These are phyloP conservation scores for Saturnispora sekii DNA, from an alignment of 805 yeast species.

Conservation along the genomic window DNA sequence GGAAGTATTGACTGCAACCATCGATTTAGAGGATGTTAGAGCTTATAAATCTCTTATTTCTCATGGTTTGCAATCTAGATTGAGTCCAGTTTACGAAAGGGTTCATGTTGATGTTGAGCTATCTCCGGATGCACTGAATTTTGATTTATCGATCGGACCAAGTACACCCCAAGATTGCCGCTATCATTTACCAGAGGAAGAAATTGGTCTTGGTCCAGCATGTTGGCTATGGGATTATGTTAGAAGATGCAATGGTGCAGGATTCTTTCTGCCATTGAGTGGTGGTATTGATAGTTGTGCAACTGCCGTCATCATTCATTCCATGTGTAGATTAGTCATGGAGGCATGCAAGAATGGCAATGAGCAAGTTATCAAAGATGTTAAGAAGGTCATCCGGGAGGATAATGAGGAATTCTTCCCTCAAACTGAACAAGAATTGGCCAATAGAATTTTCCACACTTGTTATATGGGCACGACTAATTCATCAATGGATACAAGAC, in stretches of 20 bases:
- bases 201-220: constrained; percentile 96
- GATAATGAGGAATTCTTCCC: constrained; percentile 41
- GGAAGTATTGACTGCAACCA: constrained; percentile 91
- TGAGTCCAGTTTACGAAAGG: constrained; percentile 37
- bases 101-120: constrained; percentile 56
- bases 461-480: constrained; percentile 94
- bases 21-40: constrained; percentile 86
- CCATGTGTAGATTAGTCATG: constrained; percentile 85
- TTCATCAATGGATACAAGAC: constrained; percentile 79
- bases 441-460: constrained; percentile 71
- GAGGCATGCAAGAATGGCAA: constrained; percentile 61
- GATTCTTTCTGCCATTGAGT: constrained; percentile 85
- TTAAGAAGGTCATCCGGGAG: constrained; percentile 54
- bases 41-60: constrained; percentile 66
- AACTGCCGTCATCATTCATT: constrained; percentile 86
- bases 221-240: constrained; percentile 99
- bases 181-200: constrained; percentile 85
- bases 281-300: constrained; percentile 99
- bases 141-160: constrained; percentile 56
- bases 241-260: constrained; percentile 83
- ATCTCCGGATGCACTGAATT: constrained; percentile 48
- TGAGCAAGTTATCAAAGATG: constrained; percentile 67
- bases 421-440: constrained; percentile 61
- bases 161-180: constrained; percentile 39
- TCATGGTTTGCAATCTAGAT: constrained; percentile 60